Evolutionary conservation across 2,329 filamentous ascomycete genomes (phyloP).

Genomic region (Cladosporium cucumerinum): DNA sequence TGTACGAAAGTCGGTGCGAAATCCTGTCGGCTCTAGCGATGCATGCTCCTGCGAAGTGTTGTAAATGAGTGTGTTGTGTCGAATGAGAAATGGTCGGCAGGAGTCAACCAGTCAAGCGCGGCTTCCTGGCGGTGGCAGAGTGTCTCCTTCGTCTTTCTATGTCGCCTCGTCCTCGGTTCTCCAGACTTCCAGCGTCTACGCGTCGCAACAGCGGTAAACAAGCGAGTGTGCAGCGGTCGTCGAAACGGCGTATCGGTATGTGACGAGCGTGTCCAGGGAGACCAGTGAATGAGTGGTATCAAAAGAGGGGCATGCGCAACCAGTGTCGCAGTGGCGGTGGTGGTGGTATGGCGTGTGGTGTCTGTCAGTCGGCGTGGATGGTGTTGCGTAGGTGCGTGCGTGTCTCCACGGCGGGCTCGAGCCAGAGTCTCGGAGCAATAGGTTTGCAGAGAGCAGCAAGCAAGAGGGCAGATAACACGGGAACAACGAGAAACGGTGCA

Average conservation of each 20-base stretch:
- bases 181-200: constrained; percentile 14
- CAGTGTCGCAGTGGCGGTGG: constrained; percentile 14
- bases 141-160: not conserved
- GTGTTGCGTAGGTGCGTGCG: not conserved
- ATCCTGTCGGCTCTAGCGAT: constrained; percentile 14
- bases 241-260: constrained; percentile 3
- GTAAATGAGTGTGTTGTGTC: not conserved
- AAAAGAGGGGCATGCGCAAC: constrained; percentile 16
- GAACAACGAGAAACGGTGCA: constrained; percentile 14
- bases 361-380: not conserved
- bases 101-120: constrained; percentile 6
- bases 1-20: constrained; percentile 14
- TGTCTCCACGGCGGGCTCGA: constrained; percentile 5
- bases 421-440: constrained; percentile 1
- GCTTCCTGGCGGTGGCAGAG: constrained; percentile 2
- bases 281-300: constrained; percentile 10
- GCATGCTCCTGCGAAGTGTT: constrained; percentile 8
- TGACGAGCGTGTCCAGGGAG: constrained; percentile 10
- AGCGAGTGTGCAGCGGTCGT: constrained; percentile 16
- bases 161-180: not conserved
- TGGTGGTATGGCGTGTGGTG: constrained; percentile 1
- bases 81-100: not conserved
- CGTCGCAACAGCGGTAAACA: not conserved
- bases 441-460: constrained; percentile 10
- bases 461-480: constrained; percentile 9